These are phyloP conservation scores for Wolfiporia cocos DNA, from an alignment of 1,284 basidiomycete genomes.

Conservation along the genomic window DNA sequence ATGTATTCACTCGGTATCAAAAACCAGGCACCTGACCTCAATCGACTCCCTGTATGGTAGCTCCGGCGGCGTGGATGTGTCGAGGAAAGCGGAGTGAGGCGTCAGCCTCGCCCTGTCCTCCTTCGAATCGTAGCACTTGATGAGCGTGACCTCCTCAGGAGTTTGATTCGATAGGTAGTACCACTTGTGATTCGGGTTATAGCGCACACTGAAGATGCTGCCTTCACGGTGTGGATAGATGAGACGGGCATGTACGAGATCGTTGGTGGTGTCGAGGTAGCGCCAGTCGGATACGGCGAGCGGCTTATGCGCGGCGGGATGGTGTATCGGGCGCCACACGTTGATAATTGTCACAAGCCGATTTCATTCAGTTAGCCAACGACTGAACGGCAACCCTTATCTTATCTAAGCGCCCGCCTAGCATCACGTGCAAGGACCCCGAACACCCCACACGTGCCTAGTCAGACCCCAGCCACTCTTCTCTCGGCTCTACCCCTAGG, in stretches of 20 bases:
- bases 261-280: constrained; percentile 26
- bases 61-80: constrained; percentile 29
- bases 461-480: too few species aligned
- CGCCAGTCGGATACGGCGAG: constrained; percentile 40
- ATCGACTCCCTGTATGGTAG: constrained; percentile 36
- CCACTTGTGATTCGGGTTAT: constrained; percentile 34
- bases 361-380: too few species aligned
- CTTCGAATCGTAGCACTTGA: constrained; percentile 42
- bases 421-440: too few species aligned
- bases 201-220: constrained; percentile 26
- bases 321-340: constrained; percentile 43
- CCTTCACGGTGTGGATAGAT: constrained; percentile 27
- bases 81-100: constrained; percentile 39
- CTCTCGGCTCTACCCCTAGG: too few species aligned
- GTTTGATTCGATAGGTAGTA: constrained; percentile 38
- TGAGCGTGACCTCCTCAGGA: constrained; percentile 38
- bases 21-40: constrained; percentile 34
- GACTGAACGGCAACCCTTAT: too few species aligned
- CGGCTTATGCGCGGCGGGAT: constrained; percentile 38
- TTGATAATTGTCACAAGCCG: too few species aligned
- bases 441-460: too few species aligned
- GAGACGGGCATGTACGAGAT: constrained; percentile 26
- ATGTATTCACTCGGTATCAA: constrained; percentile 8
- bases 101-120: constrained; percentile 33
- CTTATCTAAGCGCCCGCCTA: too few species aligned